Conservation (phyloP, 768 basidiomycete genomes). For the Heimioporus sp. region DNA sequence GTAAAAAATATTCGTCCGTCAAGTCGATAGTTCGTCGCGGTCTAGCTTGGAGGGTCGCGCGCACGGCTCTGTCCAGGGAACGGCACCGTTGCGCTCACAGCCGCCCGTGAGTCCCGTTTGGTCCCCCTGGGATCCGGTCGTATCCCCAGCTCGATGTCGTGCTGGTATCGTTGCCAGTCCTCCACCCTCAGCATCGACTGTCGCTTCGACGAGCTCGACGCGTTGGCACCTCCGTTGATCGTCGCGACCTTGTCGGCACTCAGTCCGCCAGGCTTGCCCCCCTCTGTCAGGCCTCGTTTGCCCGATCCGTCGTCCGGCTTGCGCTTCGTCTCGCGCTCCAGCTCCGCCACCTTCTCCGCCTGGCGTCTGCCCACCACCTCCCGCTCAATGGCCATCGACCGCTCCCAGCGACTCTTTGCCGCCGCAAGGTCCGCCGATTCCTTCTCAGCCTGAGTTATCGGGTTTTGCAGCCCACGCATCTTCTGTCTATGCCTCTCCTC, state of each 20-base stretch:
- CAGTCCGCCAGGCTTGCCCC: slow-evolving; percentile 35
- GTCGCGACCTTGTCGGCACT: slow-evolving; percentile 62
- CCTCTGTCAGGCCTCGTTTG: slow-evolving; percentile 19
- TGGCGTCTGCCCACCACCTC: slow-evolving; percentile 71
- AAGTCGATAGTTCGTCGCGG: slow-evolving; percentile 3
- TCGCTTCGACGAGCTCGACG: slow-evolving; percentile 51
- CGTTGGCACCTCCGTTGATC: slow-evolving; percentile 29
- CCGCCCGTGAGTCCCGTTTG: slow-evolving; percentile 24
- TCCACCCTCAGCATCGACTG: slow-evolving; percentile 79
- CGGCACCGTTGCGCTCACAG: slow-evolving; percentile 25
- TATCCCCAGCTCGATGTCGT: slow-evolving; percentile 39
- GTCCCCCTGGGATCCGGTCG: slow-evolving; percentile 21
- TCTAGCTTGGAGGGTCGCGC: slow-evolving; percentile 43
- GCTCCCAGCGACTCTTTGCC: slow-evolving; percentile 84
- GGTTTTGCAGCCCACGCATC: slow-evolving; percentile 77
- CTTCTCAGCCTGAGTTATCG: slow-evolving; percentile 76
- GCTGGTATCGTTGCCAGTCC: slow-evolving; percentile 80
- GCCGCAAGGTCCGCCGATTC: slow-evolving; percentile 72
- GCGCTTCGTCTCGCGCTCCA: slow-evolving; percentile 43
- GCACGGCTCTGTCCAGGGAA: slow-evolving; percentile 32
- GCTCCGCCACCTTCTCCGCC: slow-evolving; percentile 59
- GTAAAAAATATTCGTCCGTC: slow-evolving; percentile 19
- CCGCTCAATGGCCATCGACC: slow-evolving; percentile 69
- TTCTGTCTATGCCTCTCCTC: slow-evolving; percentile 84
- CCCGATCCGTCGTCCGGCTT: slow-evolving; percentile 42